A percentile compares a stretch with the other conserved stretches of the same genome.
These are phyloP conservation scores for Ramichloridium luteum DNA, from an alignment of 2,329 filamentous ascomycete genomes.

Conservation along the genomic window DNA sequence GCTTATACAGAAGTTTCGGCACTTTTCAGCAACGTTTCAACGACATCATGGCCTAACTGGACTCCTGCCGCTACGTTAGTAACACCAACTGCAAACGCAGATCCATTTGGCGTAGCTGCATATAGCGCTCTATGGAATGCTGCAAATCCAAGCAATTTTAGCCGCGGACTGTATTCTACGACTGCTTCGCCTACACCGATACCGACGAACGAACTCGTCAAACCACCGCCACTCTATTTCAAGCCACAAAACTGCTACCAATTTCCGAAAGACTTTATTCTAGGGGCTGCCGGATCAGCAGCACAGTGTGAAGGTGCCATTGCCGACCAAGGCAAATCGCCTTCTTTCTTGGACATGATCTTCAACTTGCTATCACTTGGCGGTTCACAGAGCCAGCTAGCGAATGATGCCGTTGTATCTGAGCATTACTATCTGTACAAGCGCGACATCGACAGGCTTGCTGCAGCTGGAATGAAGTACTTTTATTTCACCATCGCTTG, in stretches of 20 bases:
- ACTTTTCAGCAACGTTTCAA: constrained; percentile 2
- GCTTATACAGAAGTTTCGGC: constrained; percentile 1
- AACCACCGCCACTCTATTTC: constrained; percentile 24
- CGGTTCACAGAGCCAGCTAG: neutral
- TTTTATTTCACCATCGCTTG: constrained; percentile 37
- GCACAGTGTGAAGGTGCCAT: constrained; percentile 24
- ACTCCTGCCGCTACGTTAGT: constrained; percentile 1
- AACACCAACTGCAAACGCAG: neutral
- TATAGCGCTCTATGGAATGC: constrained; percentile 4
- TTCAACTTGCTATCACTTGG: constrained; percentile 12
- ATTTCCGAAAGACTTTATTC: constrained; percentile 22
- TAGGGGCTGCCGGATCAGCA: constrained; percentile 24
- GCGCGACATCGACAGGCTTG: constrained; percentile 24
- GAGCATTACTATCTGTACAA: constrained; percentile 13
- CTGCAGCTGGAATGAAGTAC: constrained; percentile 25
- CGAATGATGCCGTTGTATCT: constrained; percentile 5
- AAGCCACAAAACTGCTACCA: constrained; percentile 20
- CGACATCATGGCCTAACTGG: constrained; percentile 5
- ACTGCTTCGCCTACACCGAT: constrained; percentile 25
- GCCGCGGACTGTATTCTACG: constrained; percentile 11
- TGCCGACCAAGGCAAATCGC: constrained; percentile 20
- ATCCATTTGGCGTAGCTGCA: constrained; percentile 5
- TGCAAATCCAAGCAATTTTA: constrained; percentile 6
- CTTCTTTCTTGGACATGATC: constrained; percentile 12
- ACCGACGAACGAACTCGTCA: constrained; percentile 24